Evolutionary conservation across 2,329 filamentous ascomycete genomes (phyloP), one percentile per base, ranked within the genome.

Genomic region (Penicillium sp.): DNA sequence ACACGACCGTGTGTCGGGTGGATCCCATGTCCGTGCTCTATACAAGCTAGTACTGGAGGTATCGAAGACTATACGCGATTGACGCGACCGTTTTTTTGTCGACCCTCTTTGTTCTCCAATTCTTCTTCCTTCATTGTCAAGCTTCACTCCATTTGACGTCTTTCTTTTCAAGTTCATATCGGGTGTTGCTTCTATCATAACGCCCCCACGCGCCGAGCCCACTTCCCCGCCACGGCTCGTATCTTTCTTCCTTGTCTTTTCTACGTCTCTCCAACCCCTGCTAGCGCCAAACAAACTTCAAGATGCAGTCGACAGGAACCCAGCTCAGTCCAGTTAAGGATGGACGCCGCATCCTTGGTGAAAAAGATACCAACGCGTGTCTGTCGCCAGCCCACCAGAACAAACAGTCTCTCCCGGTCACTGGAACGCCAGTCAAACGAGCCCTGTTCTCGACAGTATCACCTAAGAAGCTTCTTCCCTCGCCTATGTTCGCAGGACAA

Each of bases 351-450:
- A 70, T 76, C 52, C 71, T 77, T 52, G 72, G 75, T 33, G 74
- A 77, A 56, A 77, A 76, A 62, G 70, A 72, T 56, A 59, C 70
- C 63, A 77, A 77, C 73, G 71, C 74, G 70, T 75, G 70, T 60
- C 60, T 75, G 45, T 73, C 73, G 29, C 71, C 71, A 26, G 66
- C 67, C 39, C 60, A 54, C 52, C 58, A 60, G 39, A 57, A 29
- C 57, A 67, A 67, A 62, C 54, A 60, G 21, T 48, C 62, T 26
- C 59, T 65, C 44, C 52, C 57, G 24, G 57, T 55, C 37, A 46
- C 60, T 43, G 58, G 60, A 55, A 70, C 70, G 31, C 68, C 71
- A 7, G 53, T 65, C 60, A 69, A 72, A 68, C 64, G 64, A 49
- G 46, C 65, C 21, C 50, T 68, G 39, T 58, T 69, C 56, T 63